Evolutionary conservation across 495 filamentous ascomycete genomes (phyloP).

Genomic region (Aspergillus biplanus): DNA sequence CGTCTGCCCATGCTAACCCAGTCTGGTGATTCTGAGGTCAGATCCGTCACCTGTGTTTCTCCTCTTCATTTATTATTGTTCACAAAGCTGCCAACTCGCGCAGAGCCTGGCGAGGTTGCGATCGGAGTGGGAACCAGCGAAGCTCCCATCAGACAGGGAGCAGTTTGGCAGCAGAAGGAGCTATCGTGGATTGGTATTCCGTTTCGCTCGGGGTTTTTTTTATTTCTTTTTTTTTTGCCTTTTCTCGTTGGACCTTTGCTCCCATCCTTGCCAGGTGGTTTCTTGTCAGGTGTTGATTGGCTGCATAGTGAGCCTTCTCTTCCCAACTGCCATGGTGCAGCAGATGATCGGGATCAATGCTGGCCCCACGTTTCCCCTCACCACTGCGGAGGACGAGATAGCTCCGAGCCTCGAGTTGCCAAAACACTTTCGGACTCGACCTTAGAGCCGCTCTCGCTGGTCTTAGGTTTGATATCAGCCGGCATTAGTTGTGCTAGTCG

Average conservation of each 20-base stretch:
- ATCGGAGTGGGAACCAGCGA: no score
- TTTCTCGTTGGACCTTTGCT: no score
- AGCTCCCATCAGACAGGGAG: no score
- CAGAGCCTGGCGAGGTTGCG: no score
- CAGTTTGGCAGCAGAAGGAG: no score
- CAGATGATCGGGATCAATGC: constrained; percentile 22
- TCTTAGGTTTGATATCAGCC: not conserved
- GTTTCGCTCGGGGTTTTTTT: not conserved
- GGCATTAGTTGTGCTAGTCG: not conserved
- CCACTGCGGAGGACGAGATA: constrained; percentile 15
- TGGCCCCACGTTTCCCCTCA: constrained; percentile 27
- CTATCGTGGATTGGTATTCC: not conserved
- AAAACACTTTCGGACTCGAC: not conserved
- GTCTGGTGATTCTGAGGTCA: constrained; percentile 1
- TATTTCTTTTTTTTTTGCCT: not conserved
- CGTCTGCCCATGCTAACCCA: not conserved
- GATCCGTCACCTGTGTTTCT: not conserved
- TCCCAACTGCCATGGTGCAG: constrained; percentile 25
- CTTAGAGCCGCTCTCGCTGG: constrained; percentile 14
- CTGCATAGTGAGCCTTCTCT: not conserved
- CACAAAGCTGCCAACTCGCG: not conserved
- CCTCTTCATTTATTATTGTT: not conserved
- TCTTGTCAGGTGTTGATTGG: constrained; percentile 20
- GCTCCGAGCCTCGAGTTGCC: not conserved
- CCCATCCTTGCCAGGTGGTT: not conserved